Percentiles rank a stretch among this genome's conserved stretches.
Evolutionary conservation across 2,329 filamentous ascomycete species (phyloP).

Genomic region (Paraphaeosphaeria minitans): DNA sequence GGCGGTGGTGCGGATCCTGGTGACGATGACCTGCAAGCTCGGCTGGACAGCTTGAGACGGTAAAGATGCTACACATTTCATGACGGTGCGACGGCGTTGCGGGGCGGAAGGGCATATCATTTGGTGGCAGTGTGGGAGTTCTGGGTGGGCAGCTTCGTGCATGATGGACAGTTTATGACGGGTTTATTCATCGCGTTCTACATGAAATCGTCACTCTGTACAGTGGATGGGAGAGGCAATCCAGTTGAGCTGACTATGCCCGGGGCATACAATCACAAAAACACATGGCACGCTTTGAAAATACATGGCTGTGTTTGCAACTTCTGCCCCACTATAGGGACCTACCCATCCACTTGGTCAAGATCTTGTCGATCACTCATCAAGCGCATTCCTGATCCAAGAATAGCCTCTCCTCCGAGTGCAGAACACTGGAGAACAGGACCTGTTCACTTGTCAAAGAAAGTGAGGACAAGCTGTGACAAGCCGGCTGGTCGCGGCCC

Average conservation of each 20-base stretch:
- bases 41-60: slow-evolving; percentile 81
- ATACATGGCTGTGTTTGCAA: background rate
- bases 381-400: slow-evolving; percentile 5
- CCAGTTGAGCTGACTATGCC: background rate
- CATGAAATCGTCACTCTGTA: background rate
- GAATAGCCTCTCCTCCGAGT: background rate
- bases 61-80: slow-evolving; percentile 33
- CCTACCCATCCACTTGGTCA: slow-evolving; percentile 2
- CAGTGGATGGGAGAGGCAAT: background rate
- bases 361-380: slow-evolving; percentile 5
- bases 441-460: background rate
- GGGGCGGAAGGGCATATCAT: slow-evolving; percentile 7
- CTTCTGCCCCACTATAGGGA: slow-evolving; percentile 4
- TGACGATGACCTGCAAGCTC: slow-evolving; percentile 92
- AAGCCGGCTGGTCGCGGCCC: background rate
- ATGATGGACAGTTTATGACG: background rate
- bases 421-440: too few species aligned
- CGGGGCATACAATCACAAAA: background rate
- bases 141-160: background rate
- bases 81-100: slow-evolving; percentile 16
- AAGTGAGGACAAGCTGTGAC: background rate
- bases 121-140: background rate
- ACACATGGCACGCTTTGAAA: background rate
- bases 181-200: background rate
- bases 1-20: slow-evolving; percentile 70